A percentile compares a stretch with the other conserved stretches of the same genome.
Conservation (phyloP, 129 eudicot species). For the Helianthus annuus region HanXRQr2.0-SUNRISE NC_035446.2:121857539-121858038, state of each 20-base stretch:
- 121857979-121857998: constrained; percentile 61
- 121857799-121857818: constrained; percentile 18
- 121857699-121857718: constrained; percentile 39
- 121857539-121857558: constrained; percentile 85
- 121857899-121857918: constrained; percentile 57
- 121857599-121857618: constrained; percentile 90
- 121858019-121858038: constrained; percentile 20
- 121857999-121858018: constrained; percentile 34
- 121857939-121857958: constrained; percentile 65
- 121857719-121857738: constrained; percentile 22
- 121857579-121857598: constrained; percentile 90
- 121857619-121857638: constrained; percentile 90
- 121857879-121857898: constrained; percentile 32
- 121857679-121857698: constrained; percentile 46
- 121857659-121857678: constrained; percentile 87
- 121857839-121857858: constrained; percentile 26
- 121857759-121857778: constrained; percentile 42
- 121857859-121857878: constrained; percentile 5
- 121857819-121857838: constrained; percentile 18
- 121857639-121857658: constrained; percentile 95
- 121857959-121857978: constrained; percentile 52
- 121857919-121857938: constrained; percentile 56
- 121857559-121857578: constrained; percentile 79
- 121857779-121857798: constrained; percentile 45
- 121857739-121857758: constrained; percentile 36